Base-by-base conservation (phyloP, 176 grass and related monocot genomes). In the Hordeum marinum region DNA sequence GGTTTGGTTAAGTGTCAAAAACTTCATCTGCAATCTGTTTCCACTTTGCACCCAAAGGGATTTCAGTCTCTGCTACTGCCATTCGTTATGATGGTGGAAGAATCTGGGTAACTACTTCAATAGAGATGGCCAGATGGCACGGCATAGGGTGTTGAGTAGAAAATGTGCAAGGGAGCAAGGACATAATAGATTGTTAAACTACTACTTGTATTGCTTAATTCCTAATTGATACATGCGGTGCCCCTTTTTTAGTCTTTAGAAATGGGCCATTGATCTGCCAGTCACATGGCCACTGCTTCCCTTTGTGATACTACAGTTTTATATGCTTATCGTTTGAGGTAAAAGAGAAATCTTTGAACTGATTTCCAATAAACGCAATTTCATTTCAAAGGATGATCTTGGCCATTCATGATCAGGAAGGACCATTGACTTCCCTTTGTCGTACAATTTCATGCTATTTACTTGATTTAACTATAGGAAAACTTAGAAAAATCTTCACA, bases 401-500 rank as follows among this genome's bases (percentile, higher is more conserved):
- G 18, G 34, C 35, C 35, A 69, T 69, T 69, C 35, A n/a, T 71
- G 68, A 42, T 42, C 45, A 2, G 25, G 11, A 64, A 75, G 60
- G 17, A 41, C 31, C 65, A 31, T 84, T 85, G 37, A 45, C 35
- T 79, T 65, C 9, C 43, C 5, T 79, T 42, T 79, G 17, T 63
- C 24, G 15, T 37, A 24, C 54, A 73, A 15, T 37, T 60, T 83
- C 54, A 46, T 87, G 62, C 48, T 76, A 68, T 59, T 68, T 27
- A 77, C 68, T 68, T 87, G 48, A 60, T 31, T 73, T 67, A 31
- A 77, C 48, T 83, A 81, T 52, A 52, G 68, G 41, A 61, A 23
- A 36, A 77, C 71, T 82, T 74, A 45, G 65, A 46, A 15, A 45
- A 77, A 9, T 68, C 18, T 67, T 32, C 68, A 21, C 37, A 48